A percentile compares a stretch with the other conserved stretches of the same genome.
phyloP scores from a whole-genome alignment of 2,329 filamentous ascomycete genomes.

The Diplodia scrobiculata region DNA sequence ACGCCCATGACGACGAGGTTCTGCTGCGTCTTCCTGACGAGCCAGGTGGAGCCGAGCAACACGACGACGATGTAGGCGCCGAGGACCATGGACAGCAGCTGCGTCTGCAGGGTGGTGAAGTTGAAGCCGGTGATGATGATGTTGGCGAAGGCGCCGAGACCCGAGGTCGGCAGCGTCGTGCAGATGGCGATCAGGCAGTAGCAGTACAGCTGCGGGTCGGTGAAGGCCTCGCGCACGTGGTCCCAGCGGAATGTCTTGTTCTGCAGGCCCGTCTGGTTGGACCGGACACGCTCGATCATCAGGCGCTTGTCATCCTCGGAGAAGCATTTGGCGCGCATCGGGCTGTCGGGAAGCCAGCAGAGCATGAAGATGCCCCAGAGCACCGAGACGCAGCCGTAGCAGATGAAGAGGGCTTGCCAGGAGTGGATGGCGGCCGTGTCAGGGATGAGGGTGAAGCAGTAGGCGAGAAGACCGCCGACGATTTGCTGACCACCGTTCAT shows the following conservation, averaged over 20 bases:
- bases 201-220: constrained; percentile 53
- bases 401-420: constrained; percentile 53
- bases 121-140: constrained; percentile 71
- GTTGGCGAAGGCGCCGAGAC: constrained; percentile 71
- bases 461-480: constrained; percentile 62
- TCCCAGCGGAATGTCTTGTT: constrained; percentile 55
- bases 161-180: constrained; percentile 72
- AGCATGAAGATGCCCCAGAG: constrained; percentile 56
- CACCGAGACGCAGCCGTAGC: constrained; percentile 52
- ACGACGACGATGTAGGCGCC: constrained; percentile 74
- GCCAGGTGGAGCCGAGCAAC: constrained; percentile 65
- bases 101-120: constrained; percentile 67
- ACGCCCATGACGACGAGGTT: constrained; percentile 67
- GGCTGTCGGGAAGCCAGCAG: constrained; percentile 64
- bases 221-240: constrained; percentile 58
- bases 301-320: constrained; percentile 59
- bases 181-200: constrained; percentile 68
- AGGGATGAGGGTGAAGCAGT: constrained; percentile 60
- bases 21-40: constrained; percentile 69
- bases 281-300: constrained; percentile 57
- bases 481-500: constrained; percentile 76
- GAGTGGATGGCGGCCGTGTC: constrained; percentile 55
- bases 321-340: constrained; percentile 62
- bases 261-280: constrained; percentile 49
- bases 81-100: constrained; percentile 73